Percentiles rank a stretch among this genome's conserved stretches.
These are phyloP conservation scores for Kalmusia sp. DNA, from an alignment of 2,329 filamentous ascomycete species.

Conservation along the genomic window DNA sequence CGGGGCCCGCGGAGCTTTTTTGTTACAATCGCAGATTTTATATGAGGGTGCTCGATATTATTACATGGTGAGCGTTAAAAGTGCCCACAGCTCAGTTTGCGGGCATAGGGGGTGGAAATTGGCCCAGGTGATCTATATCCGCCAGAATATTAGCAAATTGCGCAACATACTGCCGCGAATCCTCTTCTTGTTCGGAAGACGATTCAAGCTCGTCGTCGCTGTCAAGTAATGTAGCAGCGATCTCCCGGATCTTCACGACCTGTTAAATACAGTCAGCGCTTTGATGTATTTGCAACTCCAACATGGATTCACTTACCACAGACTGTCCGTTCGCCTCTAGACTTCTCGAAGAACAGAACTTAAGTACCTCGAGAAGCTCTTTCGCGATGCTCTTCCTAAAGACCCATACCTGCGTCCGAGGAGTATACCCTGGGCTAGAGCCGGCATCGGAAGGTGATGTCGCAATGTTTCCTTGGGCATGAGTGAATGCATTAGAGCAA, in stretches of 20 bases:
- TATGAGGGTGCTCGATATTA: too few species aligned
- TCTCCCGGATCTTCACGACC: conserved; percentile 26
- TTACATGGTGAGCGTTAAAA: too few species aligned
- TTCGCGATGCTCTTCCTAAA: conserved; percentile 21
- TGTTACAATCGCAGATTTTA: too few species aligned
- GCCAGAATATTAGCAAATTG: conserved; percentile 23
- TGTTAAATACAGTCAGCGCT: too few species aligned
- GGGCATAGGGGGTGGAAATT: too few species aligned
- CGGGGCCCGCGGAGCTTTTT: too few species aligned
- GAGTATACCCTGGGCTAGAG: conserved; percentile 7
- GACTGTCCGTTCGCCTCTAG: conserved; percentile 23
- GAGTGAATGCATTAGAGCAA: conserved; percentile 19
- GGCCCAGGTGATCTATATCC: conserved; percentile 20
- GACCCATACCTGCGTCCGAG: conserved; percentile 22
- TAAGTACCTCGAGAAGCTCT: conserved; percentile 22
- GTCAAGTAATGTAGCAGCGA: conserved; percentile 20
- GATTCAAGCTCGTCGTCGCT: conserved; percentile 12
- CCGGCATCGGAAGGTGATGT: conserved; percentile 13
- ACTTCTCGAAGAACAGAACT: conserved; percentile 19
- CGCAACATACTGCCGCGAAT: conserved; percentile 17
- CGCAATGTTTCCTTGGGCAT: conserved; percentile 1
- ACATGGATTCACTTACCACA: conserved; percentile 12
- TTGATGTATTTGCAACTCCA: too few species aligned
- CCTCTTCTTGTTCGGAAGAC: conserved; percentile 16
- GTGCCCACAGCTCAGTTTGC: too few species aligned